Conservation (phyloP, 305 asterid genomes). For the Lippia alba region DNA sequence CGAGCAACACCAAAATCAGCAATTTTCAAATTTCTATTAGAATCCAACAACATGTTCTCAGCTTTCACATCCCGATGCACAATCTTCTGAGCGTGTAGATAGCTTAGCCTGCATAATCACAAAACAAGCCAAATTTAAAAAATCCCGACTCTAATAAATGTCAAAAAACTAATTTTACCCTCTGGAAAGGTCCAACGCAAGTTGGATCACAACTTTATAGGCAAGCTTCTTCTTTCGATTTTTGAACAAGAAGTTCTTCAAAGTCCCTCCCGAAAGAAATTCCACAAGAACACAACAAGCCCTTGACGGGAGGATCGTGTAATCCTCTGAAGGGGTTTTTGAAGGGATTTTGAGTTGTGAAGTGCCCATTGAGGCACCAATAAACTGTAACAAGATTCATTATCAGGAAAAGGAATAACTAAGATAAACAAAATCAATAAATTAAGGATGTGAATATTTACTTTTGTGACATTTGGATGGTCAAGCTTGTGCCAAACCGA, state of each 20-base stretch:
- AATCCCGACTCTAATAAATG: not conserved
- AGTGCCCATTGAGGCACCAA: conserved; percentile 69
- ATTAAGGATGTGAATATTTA: conserved; percentile 22
- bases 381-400: conserved; percentile 44
- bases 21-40: conserved; percentile 39
- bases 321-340: conserved; percentile 41
- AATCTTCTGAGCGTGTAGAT: conserved; percentile 48
- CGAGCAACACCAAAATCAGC: conserved; percentile 58
- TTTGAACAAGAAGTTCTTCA: conserved; percentile 48
- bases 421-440: not conserved
- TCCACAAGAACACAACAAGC: conserved; percentile 65
- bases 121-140: not conserved
- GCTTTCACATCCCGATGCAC: conserved; percentile 60
- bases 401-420: not conserved
- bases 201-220: conserved; percentile 46
- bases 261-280: conserved; percentile 59
- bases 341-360: conserved; percentile 45
- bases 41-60: conserved; percentile 47
- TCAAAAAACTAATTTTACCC: conserved; percentile 40
- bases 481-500: conserved; percentile 66
- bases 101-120: conserved; percentile 42
- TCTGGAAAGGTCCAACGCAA: conserved; percentile 65
- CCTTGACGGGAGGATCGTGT: conserved; percentile 43
- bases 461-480: conserved; percentile 61
- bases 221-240: conserved; percentile 53